A percentile compares a stretch with the other conserved stretches of the same genome.
These are phyloP conservation scores for Amphichorda felina DNA, from an alignment of 2,329 filamentous ascomycete genomes.

Conservation along the genomic window DNA sequence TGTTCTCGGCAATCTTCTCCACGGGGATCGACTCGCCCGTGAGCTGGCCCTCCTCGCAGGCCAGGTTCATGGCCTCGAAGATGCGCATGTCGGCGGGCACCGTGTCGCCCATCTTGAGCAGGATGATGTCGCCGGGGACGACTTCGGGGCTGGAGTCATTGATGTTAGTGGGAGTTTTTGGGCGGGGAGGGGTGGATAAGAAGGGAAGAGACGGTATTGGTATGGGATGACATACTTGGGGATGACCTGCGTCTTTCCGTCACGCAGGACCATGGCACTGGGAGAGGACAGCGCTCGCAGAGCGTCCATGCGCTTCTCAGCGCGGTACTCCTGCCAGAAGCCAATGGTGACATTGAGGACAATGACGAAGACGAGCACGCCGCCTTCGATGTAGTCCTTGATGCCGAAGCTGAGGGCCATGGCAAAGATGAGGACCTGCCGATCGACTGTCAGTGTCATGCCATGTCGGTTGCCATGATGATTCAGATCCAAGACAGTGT, in stretches of 20 bases:
- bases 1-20: constrained; percentile 47
- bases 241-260: constrained; percentile 45
- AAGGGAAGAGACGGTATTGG: background rate
- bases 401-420: constrained; percentile 63
- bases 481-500: too few relatives aligned
- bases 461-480: too few relatives aligned
- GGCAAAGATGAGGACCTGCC: constrained; percentile 61
- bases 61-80: constrained; percentile 65
- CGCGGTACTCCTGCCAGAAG: constrained; percentile 52
- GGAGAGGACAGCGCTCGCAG: constrained; percentile 49
- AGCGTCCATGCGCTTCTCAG: constrained; percentile 56
- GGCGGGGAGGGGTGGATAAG: too few relatives aligned
- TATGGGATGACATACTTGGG: constrained; percentile 34
- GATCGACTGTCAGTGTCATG: too few relatives aligned
- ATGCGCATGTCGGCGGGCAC: constrained; percentile 62
- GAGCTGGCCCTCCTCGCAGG: constrained; percentile 66
- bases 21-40: constrained; percentile 68
- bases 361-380: constrained; percentile 56
- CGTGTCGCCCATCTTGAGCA: constrained; percentile 60
- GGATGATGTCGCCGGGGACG: constrained; percentile 60
- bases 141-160: constrained; percentile 45
- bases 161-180: background rate
- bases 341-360: constrained; percentile 58
- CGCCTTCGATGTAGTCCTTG: constrained; percentile 54
- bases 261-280: constrained; percentile 48